Evolutionary conservation across 1,284 basidiomycete species (phyloP).

Genomic region (Puccinia novopanici): DNA sequence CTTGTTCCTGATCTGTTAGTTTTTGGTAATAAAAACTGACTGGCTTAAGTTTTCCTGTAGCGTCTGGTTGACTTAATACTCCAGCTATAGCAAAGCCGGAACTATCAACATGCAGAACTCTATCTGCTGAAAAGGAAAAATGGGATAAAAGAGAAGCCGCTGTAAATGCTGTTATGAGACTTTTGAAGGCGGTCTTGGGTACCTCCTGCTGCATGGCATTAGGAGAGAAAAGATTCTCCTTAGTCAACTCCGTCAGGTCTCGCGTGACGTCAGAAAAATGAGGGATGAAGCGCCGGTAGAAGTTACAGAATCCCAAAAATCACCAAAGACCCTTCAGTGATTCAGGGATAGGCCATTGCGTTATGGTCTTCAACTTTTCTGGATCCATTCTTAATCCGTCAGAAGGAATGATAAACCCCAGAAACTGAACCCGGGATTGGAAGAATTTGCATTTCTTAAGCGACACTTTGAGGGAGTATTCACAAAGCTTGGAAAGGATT

Average conservation of each 20-base stretch:
- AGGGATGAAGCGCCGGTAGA: slow-evolving; percentile 22
- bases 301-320: slow-evolving; percentile 30
- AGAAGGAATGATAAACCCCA: slow-evolving; percentile 23
- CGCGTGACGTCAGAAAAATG: neutral
- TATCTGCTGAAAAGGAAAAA: slow-evolving; percentile 24
- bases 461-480: slow-evolving; percentile 1
- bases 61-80: slow-evolving; percentile 35
- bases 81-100: slow-evolving; percentile 26
- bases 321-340: neutral
- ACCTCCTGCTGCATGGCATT: neutral
- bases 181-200: neutral
- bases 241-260: neutral
- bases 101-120: slow-evolving; percentile 29
- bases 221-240: neutral
- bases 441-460: slow-evolving; percentile 32
- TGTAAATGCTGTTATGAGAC: too few relatives aligned
- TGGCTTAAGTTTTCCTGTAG: neutral
- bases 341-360: slow-evolving; percentile 3
- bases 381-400: slow-evolving; percentile 7
- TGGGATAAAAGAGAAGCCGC: neutral
- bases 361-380: slow-evolving; percentile 2
- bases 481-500: neutral
- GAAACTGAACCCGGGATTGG: slow-evolving; percentile 1
- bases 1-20: neutral
- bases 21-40: slow-evolving; percentile 30